Percentiles rank a stretch among this genome's conserved stretches.
Conservation (phyloP, 2,329 filamentous ascomycete genomes). For the Ophiobolus disseminans region DNA sequence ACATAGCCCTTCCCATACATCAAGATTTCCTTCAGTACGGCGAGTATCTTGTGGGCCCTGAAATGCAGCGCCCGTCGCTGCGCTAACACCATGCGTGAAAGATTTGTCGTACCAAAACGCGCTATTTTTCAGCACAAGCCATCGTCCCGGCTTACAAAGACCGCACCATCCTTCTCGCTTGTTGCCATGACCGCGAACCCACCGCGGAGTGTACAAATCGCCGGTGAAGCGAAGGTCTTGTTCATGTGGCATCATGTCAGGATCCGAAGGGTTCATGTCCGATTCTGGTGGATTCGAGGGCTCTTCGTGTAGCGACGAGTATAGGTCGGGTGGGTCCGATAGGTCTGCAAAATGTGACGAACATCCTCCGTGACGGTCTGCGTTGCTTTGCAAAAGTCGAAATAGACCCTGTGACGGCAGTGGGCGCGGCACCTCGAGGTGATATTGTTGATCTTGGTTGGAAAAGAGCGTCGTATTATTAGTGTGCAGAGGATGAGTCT, state of each 20-base stretch:
- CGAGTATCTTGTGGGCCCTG: conserved; percentile 77
- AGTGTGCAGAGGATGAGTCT: conserved; percentile 62
- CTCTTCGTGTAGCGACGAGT: conserved; percentile 76
- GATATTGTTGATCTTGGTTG: conserved; percentile 61
- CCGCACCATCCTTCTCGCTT: conserved; percentile 91
- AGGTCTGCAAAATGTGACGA: conserved; percentile 73
- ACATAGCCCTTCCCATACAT: conserved; percentile 82
- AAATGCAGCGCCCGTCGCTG: conserved; percentile 79
- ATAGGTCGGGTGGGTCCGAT: conserved; percentile 78
- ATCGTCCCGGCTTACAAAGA: conserved; percentile 83
- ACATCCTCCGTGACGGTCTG: conserved; percentile 69
- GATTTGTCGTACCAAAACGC: conserved; percentile 95
- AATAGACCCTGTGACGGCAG: conserved; percentile 74
- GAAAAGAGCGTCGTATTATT: conserved; percentile 55
- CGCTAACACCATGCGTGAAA: conserved; percentile 86
- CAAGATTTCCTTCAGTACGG: conserved; percentile 79
- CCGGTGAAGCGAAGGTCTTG: conserved; percentile 77
- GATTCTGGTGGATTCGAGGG: conserved; percentile 76
- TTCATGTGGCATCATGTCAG: conserved; percentile 77
- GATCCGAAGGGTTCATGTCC: conserved; percentile 81
- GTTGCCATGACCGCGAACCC: conserved; percentile 85
- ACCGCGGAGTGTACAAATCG: conserved; percentile 82
- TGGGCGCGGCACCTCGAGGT: conserved; percentile 63
- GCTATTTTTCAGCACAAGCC: conserved; percentile 88
- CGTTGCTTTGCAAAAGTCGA: conserved; percentile 77